A percentile compares a stretch with the other conserved stretches of the same genome.
Evolutionary conservation across 2,329 filamentous ascomycete genomes (phyloP).

Genomic region (Raffaelea arxii): DNA sequence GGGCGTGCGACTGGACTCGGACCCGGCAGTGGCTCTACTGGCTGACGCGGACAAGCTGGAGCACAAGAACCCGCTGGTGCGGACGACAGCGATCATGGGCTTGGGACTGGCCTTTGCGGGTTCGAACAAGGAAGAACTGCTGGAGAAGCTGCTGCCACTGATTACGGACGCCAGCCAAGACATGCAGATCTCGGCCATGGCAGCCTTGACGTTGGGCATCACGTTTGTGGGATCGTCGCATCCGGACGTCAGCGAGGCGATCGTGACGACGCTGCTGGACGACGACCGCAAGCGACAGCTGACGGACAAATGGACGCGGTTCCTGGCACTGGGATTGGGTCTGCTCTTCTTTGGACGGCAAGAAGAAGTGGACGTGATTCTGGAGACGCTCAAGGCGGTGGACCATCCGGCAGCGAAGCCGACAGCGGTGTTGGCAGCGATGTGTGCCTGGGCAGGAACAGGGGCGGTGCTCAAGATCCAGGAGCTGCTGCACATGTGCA

Average conservation of each 20-base stretch:
- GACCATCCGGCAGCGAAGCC: constrained; percentile 95
- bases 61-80: constrained; percentile 66
- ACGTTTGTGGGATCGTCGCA: constrained; percentile 91
- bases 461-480: constrained; percentile 96
- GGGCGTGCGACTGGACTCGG: constrained; percentile 78
- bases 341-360: constrained; percentile 93
- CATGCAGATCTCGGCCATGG: constrained; percentile 96
- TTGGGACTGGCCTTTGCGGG: constrained; percentile 90
- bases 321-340: constrained; percentile 87
- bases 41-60: constrained; percentile 72
- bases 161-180: constrained; percentile 75
- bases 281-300: constrained; percentile 84
- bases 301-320: constrained; percentile 97
- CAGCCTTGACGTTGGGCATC: constrained; percentile 79
- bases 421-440: constrained; percentile 88
- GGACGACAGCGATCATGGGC: constrained; percentile 87
- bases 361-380: constrained; percentile 95
- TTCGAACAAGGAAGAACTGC: constrained; percentile 81
- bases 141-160: constrained; percentile 77
- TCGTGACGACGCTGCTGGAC: constrained; percentile 86
- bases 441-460: constrained; percentile 96
- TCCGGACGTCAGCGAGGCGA: constrained; percentile 81
- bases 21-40: constrained; percentile 81
- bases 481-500: constrained; percentile 94
- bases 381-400: constrained; percentile 93